Evolutionary conservation across 257 asterid genomes (phyloP).

Genomic region (Solanum virginianum): DNA sequence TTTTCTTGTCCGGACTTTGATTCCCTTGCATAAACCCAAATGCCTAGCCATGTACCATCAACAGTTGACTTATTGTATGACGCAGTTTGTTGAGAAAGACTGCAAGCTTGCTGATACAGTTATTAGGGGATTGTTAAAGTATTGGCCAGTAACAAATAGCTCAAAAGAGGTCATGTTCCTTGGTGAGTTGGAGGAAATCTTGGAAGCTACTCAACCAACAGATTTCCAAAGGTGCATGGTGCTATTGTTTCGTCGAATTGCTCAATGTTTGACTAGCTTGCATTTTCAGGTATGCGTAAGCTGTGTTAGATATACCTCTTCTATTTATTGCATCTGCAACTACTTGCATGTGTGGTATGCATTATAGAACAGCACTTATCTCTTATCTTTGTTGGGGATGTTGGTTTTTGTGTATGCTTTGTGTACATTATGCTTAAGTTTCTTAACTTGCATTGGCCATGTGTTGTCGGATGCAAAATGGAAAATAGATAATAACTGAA

Average conservation of each 20-base stretch:
- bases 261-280: conserved; percentile 59
- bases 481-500: not conserved
- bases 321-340: not conserved
- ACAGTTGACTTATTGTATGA: conserved; percentile 59
- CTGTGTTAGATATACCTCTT: not conserved
- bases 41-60: conserved; percentile 73
- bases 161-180: conserved; percentile 74
- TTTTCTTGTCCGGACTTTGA: conserved; percentile 53
- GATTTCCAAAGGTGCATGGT: conserved; percentile 79
- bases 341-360: not conserved
- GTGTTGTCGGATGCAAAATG: not conserved
- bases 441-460: not conserved
- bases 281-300: conserved; percentile 60
- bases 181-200: conserved; percentile 73
- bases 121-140: conserved; percentile 61
- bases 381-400: not conserved
- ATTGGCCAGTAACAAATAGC: conserved; percentile 83
- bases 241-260: conserved; percentile 63
- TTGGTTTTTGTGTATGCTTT: not conserved
- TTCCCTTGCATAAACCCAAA: conserved; percentile 78
- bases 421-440: not conserved
- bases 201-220: conserved; percentile 65
- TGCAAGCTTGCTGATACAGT: conserved; percentile 70
- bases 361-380: not conserved
- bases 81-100: conserved; percentile 77